These are phyloP conservation scores for Clavispora santaluciae DNA, from an alignment of 805 yeast genomes.

Conservation along the genomic window DNA sequence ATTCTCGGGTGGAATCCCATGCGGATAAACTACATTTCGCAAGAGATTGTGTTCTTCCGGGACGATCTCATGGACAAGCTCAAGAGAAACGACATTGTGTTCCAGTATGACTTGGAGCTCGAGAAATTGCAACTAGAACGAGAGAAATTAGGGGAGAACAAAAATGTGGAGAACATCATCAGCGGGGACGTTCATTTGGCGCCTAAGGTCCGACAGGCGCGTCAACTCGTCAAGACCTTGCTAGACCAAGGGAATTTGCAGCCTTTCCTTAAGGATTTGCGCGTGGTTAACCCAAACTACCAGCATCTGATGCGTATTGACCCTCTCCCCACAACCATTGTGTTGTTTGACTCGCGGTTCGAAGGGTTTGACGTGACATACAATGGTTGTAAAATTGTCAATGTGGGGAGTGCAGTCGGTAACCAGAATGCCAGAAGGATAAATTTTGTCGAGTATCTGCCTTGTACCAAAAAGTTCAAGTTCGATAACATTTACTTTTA, in stretches of 20 bases:
- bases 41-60: slow-evolving; percentile 70
- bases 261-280: slow-evolving; percentile 60
- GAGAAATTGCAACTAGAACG: slow-evolving; percentile 20
- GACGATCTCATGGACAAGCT: slow-evolving; percentile 71
- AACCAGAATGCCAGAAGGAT: slow-evolving; percentile 36
- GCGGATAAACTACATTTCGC: slow-evolving; percentile 72
- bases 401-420: slow-evolving; percentile 51
- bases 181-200: slow-evolving; percentile 26
- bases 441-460: slow-evolving; percentile 70
- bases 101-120: slow-evolving; percentile 37
- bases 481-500: slow-evolving; percentile 33
- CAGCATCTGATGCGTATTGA: slow-evolving; percentile 66
- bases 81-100: slow-evolving; percentile 61
- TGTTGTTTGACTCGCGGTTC: slow-evolving; percentile 67
- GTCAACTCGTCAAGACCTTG: slow-evolving; percentile 72
- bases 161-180: slow-evolving; percentile 16
- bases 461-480: slow-evolving; percentile 50
- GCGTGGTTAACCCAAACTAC: slow-evolving; percentile 65
- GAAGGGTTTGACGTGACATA: slow-evolving; percentile 72
- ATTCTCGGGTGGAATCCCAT: slow-evolving; percentile 69
- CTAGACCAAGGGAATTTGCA: slow-evolving; percentile 85
- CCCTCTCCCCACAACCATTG: slow-evolving; percentile 66
- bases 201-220: slow-evolving; percentile 51
- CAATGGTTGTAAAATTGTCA: slow-evolving; percentile 76
- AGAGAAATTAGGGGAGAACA: slow-evolving; percentile 20